Evolutionary conservation across 257 asterid genomes (phyloP), one percentile per base, ranked within the genome.

Genomic region (Rubia yunnanensis): DNA sequence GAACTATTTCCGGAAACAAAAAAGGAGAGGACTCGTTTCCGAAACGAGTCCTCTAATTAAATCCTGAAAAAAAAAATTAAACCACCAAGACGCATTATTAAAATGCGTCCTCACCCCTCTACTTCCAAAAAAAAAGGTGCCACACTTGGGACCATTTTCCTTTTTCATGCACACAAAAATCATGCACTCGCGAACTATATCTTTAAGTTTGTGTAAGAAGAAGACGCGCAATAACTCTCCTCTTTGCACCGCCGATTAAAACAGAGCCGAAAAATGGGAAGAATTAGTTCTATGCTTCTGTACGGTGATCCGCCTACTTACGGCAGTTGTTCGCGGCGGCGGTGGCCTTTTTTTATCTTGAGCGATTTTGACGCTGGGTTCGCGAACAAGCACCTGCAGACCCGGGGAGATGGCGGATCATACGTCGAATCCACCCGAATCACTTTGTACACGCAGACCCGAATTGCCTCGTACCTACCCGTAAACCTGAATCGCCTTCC

Each of bases 321-420:
- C 78, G 80, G 64, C 28, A 20, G 52, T 14, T 6, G 52, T 44
- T 44, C n/a, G n/a, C n/a, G n/a, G n/a, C n/a, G 52, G 8, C 52
- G 52, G 52, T 57, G 58, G 65, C 68, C 49, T n/a, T 49, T 70
- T 69, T 79, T 63, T 64, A n/a, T 32, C 46, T 70, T 70, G 6
- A 66, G 75, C 61, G 76, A 30, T 54, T 72, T 63, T 10, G 71
- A 26, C 7, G 62, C 54, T 5, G 81, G 73, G 44, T 76, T 75
- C 24, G 80, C 80, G 39, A 81, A 81, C 11, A 75, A 27, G 39
- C 77, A 78, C 50, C 77, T 78, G 60, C 85, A 78, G 38, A 73
- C 81, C 59, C 67, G 78, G 8, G 86, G 86, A 55, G 86, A 81
- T n/a, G 84, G 86, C 35, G 86, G 86, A 55, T 81, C 86, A 8